phyloP scores from a whole-genome alignment of 2,329 filamentous ascomycete genomes.

The Fusarium sp. region DNA sequence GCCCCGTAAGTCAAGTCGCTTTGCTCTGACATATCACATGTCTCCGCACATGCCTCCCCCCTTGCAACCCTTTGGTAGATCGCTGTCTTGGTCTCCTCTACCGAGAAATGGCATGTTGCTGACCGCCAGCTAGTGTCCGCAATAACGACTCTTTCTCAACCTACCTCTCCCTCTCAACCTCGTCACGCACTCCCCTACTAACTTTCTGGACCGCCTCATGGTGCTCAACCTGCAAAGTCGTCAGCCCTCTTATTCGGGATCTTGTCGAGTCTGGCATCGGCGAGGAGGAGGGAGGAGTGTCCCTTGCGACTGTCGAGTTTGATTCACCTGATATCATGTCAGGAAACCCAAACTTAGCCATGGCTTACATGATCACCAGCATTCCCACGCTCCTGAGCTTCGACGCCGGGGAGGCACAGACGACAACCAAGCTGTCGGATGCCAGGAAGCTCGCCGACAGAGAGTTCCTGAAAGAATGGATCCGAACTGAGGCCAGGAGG shows the following conservation, averaged over 20 bases:
- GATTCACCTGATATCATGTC: conserved; percentile 68
- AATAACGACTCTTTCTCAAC: conserved; percentile 64
- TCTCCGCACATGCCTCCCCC: conserved; percentile 14
- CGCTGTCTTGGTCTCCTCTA: conserved; percentile 13
- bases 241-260: conserved; percentile 60
- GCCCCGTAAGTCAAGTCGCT: conserved; percentile 46
- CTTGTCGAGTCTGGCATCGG: conserved; percentile 64
- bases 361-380: conserved; percentile 68
- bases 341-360: conserved; percentile 53
- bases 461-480: conserved; percentile 65
- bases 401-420: conserved; percentile 64
- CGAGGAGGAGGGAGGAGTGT: conserved; percentile 66
- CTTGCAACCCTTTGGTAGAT: conserved; percentile 38
- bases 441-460: conserved; percentile 60
- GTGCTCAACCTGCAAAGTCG: conserved; percentile 64
- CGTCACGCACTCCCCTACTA: conserved; percentile 65
- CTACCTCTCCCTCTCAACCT: conserved; percentile 65
- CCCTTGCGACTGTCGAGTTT: conserved; percentile 65
- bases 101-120: conserved; percentile 20
- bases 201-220: conserved; percentile 71
- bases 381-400: conserved; percentile 69
- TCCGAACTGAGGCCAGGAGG: conserved; percentile 61
- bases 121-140: conserved; percentile 59
- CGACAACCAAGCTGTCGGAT: conserved; percentile 61
- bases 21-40: conserved; percentile 20